These are phyloP conservation scores for Penicillium steckii DNA, from an alignment of 495 filamentous ascomycete genomes.

Conservation along the genomic window DNA sequence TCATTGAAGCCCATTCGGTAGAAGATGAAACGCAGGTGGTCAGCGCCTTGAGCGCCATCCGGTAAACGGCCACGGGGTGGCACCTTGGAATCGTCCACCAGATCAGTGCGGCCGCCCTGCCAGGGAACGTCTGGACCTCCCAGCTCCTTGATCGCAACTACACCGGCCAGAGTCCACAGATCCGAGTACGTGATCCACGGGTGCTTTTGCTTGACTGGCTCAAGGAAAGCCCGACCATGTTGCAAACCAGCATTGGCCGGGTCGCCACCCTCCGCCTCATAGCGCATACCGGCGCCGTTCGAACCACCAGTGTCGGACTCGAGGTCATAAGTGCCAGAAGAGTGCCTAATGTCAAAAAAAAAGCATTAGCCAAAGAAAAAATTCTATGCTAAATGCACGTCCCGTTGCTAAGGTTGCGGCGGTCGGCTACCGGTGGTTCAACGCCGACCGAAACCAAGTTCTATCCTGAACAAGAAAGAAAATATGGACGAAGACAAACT, in stretches of 20 bases:
- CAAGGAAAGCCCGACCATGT: conserved; percentile 61
- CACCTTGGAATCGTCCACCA: conserved; percentile 55
- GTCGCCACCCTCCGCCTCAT: conserved; percentile 62
- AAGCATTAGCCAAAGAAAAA: conserved; percentile 6
- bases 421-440: conserved; percentile 8
- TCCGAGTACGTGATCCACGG: conserved; percentile 65
- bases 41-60: conserved; percentile 57
- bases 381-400: not conserved
- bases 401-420: not conserved
- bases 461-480: not conserved
- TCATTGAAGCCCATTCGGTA: conserved; percentile 65
- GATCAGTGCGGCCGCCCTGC: conserved; percentile 57
- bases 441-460: conserved; percentile 4
- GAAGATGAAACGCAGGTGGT: conserved; percentile 59
- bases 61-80: conserved; percentile 58
- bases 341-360: conserved; percentile 44
- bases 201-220: conserved; percentile 55
- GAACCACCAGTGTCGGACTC: conserved; percentile 59
- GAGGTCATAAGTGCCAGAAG: conserved; percentile 58
- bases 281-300: conserved; percentile 65
- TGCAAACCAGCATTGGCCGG: conserved; percentile 63
- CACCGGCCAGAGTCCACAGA: conserved; percentile 60
- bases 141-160: conserved; percentile 57
- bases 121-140: conserved; percentile 55
- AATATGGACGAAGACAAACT: too few species aligned